These are phyloP conservation scores for Trichoderma simmonsii DNA, from an alignment of 2,329 filamentous ascomycete genomes.

Conservation along the genomic window DNA sequence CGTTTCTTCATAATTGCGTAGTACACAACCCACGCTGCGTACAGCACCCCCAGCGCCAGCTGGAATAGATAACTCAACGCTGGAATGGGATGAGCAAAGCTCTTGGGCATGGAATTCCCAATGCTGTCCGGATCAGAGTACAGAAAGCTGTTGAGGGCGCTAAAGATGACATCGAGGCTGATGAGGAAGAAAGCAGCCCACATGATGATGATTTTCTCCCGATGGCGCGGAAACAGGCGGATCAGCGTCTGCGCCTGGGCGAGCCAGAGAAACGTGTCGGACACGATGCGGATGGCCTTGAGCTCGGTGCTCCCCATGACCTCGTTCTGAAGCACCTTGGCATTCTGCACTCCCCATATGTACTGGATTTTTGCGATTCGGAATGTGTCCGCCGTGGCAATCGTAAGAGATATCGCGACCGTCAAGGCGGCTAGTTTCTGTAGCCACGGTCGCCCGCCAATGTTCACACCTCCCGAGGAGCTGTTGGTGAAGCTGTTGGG, in stretches of 20 bases:
- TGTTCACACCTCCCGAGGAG: conserved; percentile 73
- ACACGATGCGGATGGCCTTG: conserved; percentile 86
- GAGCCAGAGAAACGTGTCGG: conserved; percentile 94
- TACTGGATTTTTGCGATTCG: conserved; percentile 81
- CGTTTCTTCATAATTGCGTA: conserved; percentile 89
- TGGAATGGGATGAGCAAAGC: conserved; percentile 85
- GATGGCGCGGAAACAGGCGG: conserved; percentile 89
- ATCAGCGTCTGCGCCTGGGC: conserved; percentile 97
- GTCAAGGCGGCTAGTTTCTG: conserved; percentile 77
- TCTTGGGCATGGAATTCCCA: conserved; percentile 60
- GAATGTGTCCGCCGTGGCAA: conserved; percentile 90
- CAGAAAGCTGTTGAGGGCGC: conserved; percentile 82
- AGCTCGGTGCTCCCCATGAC: conserved; percentile 85
- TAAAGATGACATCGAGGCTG: conserved; percentile 84
- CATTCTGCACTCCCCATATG: conserved; percentile 73
- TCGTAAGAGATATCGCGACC: conserved; percentile 81
- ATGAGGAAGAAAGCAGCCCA: conserved; percentile 97
- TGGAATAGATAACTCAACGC: conserved; percentile 90
- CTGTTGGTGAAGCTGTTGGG: conserved; percentile 85
- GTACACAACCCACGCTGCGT: conserved; percentile 91
- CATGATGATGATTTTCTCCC: conserved; percentile 98
- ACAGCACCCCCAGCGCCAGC: conserved; percentile 78
- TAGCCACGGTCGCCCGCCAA: conserved; percentile 89
- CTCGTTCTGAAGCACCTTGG: conserved; percentile 66
- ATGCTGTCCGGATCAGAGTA: conserved; percentile 50